A percentile compares a stretch with the other conserved stretches of the same genome.
These are phyloP conservation scores for Pneumocystis carinii DNA, from an alignment of 1,139 yeast genomes.

Conservation along the genomic window DNA sequence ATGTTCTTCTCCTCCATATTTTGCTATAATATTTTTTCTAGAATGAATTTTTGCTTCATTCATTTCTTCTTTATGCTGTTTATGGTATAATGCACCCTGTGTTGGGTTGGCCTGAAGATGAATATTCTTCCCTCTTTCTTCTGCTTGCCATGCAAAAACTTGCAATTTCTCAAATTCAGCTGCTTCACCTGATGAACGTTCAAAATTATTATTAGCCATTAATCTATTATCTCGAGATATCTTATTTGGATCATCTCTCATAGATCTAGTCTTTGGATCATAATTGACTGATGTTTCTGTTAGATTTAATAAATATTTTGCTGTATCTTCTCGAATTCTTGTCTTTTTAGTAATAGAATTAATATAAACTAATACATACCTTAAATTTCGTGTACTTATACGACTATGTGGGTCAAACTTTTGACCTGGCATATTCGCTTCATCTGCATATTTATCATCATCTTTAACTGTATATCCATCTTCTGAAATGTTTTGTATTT, in stretches of 20 bases:
- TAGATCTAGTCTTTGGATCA: conserved; percentile 44
- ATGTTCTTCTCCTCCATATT: conserved; percentile 28
- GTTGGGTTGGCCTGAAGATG: conserved; percentile 50
- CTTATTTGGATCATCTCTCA: conserved; percentile 33
- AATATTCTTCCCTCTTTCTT: conserved; percentile 29
- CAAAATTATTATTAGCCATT: conserved; percentile 27
- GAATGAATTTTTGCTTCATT: conserved; percentile 23
- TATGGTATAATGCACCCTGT: conserved; percentile 33
- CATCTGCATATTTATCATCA: conserved; percentile 14
- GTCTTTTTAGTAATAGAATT: conserved; percentile 18
- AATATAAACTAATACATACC: not conserved
- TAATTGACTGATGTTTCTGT: conserved; percentile 24
- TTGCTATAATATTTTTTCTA: conserved; percentile 26
- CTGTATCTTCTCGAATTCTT: conserved; percentile 40
- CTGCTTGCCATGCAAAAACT: conserved; percentile 24
- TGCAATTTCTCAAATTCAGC: conserved; percentile 12
- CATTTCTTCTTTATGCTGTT: conserved; percentile 28
- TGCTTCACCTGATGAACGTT: conserved; percentile 35
- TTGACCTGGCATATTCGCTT: conserved; percentile 16
- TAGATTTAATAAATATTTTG: conserved; percentile 34
- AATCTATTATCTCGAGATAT: conserved; percentile 34
- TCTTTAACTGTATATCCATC: conserved; percentile 14
- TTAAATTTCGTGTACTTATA: conserved; percentile 8
- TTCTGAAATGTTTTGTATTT: conserved; percentile 2
- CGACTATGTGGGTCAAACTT: conserved; percentile 11